Evolutionary conservation across 352 stramenopile genomes (phyloP).

Genomic region (Phytophthora boehmeriae): DNA sequence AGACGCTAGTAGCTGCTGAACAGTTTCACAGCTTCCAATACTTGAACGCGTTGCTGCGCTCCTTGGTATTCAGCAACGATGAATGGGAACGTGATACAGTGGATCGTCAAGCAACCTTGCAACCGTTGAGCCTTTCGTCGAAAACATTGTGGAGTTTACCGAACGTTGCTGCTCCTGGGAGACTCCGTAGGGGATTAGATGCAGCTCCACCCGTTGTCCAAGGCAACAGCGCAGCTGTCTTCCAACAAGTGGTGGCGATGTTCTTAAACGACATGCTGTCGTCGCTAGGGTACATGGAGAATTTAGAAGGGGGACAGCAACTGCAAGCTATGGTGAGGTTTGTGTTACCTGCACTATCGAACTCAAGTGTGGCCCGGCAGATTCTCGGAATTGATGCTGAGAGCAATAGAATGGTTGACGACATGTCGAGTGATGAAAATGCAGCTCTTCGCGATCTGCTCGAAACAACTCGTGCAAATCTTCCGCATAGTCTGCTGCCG

Average conservation of each 20-base stretch:
- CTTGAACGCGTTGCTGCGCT: slow-evolving; percentile 50
- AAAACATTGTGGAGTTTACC: slow-evolving; percentile 45
- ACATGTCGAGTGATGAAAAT: slow-evolving; percentile 2
- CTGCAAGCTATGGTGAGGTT: slow-evolving; percentile 75
- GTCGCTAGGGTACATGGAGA: slow-evolving; percentile 59
- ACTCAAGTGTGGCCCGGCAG: slow-evolving; percentile 41
- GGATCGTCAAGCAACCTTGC: slow-evolving; percentile 30
- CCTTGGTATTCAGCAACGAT: slow-evolving; percentile 44
- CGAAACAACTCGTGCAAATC: slow-evolving; percentile 33
- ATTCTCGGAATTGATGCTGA: slow-evolving; percentile 34
- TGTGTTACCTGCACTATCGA: slow-evolving; percentile 53
- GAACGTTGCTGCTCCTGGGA: slow-evolving; percentile 14
- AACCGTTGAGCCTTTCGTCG: slow-evolving; percentile 24
- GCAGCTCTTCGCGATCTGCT: slow-evolving; percentile 32
- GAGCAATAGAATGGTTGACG: slow-evolving; percentile 19
- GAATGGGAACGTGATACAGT: slow-evolving; percentile 19
- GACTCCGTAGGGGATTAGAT: slow-evolving; percentile 12
- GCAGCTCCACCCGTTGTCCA: slow-evolving; percentile 1
- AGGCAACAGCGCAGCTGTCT: slow-evolving; percentile 33
- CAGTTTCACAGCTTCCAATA: slow-evolving; percentile 58
- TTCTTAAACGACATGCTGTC: slow-evolving; percentile 68
- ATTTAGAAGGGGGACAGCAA: slow-evolving; percentile 44
- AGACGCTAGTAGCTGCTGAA: slow-evolving; percentile 48
- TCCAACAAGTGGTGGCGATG: slow-evolving; percentile 55
- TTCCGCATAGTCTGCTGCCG: slow-evolving; percentile 50